phyloP scores from a whole-genome alignment of 495 filamentous ascomycete species.

The Aspergillus funiculosus region DNA sequence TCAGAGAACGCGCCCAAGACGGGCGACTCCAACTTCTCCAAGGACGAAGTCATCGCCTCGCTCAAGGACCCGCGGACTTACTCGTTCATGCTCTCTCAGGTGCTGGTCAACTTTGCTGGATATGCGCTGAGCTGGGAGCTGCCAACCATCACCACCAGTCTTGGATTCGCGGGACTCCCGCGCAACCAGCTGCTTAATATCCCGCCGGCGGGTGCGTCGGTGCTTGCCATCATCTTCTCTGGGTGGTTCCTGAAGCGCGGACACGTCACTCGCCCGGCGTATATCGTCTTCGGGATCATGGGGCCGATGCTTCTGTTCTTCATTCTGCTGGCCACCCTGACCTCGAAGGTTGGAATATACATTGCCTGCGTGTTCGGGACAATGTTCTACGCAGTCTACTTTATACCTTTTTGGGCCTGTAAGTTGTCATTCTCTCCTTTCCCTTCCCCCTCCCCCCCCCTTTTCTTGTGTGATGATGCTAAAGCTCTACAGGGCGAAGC shows the following conservation, averaged over 20 bases:
- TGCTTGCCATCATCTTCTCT: conserved; percentile 22
- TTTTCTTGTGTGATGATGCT: background rate
- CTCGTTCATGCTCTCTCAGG: conserved; percentile 28
- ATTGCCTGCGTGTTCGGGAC: conserved; percentile 25
- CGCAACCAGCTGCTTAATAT: conserved; percentile 33
- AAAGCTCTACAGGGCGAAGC: conserved; percentile 17
- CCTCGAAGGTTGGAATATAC: conserved; percentile 22
- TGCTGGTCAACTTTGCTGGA: conserved; percentile 27
- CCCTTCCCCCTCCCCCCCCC: background rate
- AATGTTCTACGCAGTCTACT: conserved; percentile 21
- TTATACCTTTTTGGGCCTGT: conserved; percentile 31
- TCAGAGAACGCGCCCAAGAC: conserved; percentile 35
- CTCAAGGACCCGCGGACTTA: conserved; percentile 28
- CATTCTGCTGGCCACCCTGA: conserved; percentile 18
- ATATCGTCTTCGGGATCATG: conserved; percentile 16
- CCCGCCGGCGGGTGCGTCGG: conserved; percentile 19
- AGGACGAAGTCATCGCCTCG: conserved; percentile 29
- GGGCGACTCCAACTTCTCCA: conserved; percentile 28
- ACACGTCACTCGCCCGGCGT: conserved; percentile 13
- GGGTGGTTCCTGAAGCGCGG: conserved; percentile 15
- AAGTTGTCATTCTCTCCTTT: conserved; percentile 2
- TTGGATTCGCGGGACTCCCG: conserved; percentile 28
- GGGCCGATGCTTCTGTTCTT: conserved; percentile 23
- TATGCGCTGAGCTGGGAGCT: conserved; percentile 28
- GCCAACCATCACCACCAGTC: conserved; percentile 28